phyloP scores from a whole-genome alignment of 176 grass and related monocot genomes.

The Bonia amplexicaulis region DNA sequence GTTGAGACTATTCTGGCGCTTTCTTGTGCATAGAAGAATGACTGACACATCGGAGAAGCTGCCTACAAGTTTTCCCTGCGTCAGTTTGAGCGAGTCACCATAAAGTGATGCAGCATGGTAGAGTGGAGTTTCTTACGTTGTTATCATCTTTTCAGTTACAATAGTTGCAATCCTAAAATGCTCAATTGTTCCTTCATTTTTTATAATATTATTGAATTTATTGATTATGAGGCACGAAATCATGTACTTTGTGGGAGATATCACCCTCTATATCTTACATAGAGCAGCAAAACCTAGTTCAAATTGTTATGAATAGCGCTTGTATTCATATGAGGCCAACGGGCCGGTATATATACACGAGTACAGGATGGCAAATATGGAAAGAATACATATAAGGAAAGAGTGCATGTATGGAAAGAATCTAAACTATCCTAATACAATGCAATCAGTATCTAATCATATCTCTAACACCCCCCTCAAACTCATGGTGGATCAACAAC shows the following conservation, averaged over 20 bases:
- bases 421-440: too few relatives aligned
- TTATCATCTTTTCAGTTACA: background rate
- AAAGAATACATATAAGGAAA: too few relatives aligned
- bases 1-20: background rate
- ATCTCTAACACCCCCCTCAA: too few relatives aligned
- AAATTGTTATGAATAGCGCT: too few relatives aligned
- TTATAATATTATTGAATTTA: background rate
- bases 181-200: background rate
- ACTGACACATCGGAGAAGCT: background rate
- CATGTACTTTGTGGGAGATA: background rate
- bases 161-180: background rate
- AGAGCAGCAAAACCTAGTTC: slow-evolving; percentile 6
- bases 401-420: too few relatives aligned
- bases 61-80: background rate
- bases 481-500: too few relatives aligned
- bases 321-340: too few relatives aligned
- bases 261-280: background rate
- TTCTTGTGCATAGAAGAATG: slow-evolving; percentile 19
- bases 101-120: slow-evolving; percentile 1
- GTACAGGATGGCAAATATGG: too few relatives aligned
- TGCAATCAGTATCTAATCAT: too few relatives aligned
- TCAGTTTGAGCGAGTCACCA: slow-evolving; percentile 5
- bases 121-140: background rate
- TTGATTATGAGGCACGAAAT: background rate
- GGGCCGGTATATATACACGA: too few relatives aligned